Evolutionary conservation across 2,329 filamentous ascomycete species (phyloP), one percentile per base, ranked within the genome.

Genomic region (Alternaria sp.): DNA sequence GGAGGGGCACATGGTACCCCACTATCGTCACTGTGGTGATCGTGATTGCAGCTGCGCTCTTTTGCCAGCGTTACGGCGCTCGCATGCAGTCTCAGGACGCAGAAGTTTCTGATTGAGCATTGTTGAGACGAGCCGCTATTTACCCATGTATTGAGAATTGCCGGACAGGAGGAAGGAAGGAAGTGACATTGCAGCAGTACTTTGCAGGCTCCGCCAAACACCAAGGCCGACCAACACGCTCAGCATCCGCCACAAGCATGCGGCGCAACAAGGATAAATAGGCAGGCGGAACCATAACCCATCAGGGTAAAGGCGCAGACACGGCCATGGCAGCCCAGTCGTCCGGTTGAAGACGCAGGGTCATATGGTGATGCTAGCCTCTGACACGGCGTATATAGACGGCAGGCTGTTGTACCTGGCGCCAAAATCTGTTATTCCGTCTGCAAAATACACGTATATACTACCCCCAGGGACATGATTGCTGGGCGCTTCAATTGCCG

Each of bases 311-410:
- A 65, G 51, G 65, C n/a, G 40, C 21, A 19, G 30, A 52, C 43
- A 46, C 25, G 60, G 28, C 52, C 30, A 62, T 58, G 53, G 32
- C 55, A 57, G 59, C 63, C 61, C 62, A 65, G 61, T 57, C 60
- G 49, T 61, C 62, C 68, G 71, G 71, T 64, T 67, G 71, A 73
- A 71, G 66, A 67, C 59, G 67, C 65, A 70, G 63, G 63, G 59
- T 66, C 67, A 63, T 66, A 61, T 67, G 61, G 15, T 44, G 56
- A 46, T 53, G 59, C 69, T 70, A 69, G 67, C 57, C 59, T 71
- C 62, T 68, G 65, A 67, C 55, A 65, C 60, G 65, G 59, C 59
- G 66, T 70, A 69, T 68, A 69, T 71, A 67, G 64, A 67, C 66
- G 67, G 61, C 43, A 65, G 65, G 59, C 54, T 57, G 59, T 55